Base-by-base conservation (phyloP, 371 early-diverging fungal species). In the Rhizopus sp. region DNA sequence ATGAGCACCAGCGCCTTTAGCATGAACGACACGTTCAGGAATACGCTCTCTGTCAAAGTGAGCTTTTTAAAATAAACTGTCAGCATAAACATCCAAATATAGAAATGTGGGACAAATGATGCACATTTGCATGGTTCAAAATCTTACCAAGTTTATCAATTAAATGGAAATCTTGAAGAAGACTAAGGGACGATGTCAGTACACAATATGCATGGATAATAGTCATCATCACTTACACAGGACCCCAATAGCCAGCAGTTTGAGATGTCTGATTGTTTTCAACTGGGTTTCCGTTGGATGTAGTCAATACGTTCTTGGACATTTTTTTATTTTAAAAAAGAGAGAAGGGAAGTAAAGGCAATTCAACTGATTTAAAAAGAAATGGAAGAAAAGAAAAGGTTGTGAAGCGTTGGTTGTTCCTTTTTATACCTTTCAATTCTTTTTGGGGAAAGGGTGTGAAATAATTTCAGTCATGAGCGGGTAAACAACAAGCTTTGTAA, bases 41-140 rank as follows among this genome's bases (percentile, higher is more conserved):
- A 88, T 85, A 58, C 93, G 85, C 69, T 92, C 93, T 58, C 88
- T 87, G 78, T 91, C 91, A 81, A 92, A 92, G 73, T 89, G 92
- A 61, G 88, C 77, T 64, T 23, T 4, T 29, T 8, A 46, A 53
- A 48, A 59, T 45, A 73, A 50, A 13, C 5, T 40, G 50, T 55
- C 42, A 60, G 54, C 48, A 49, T 34, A 32, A 40, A 55, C 16
- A 29, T 7, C 49, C 46, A 37, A 59, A 59, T 46, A 39, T 31
- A 59, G 59, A 31, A 38, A 33, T 51, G 59, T 45, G 33, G 8
- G 39, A 44, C 47, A 45, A 40, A 29, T 15, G 10, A 17, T 33
- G 2, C 10, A 3, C 9, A 33, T 42, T 37, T 46, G n/a, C 10
- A 32, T 10, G 4, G 42, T 42, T 32, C 16, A 9, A 50, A 54